A percentile compares a stretch with the other conserved stretches of the same genome.
Evolutionary conservation across 305 asterid species (phyloP).

Genomic region (Solanum chacoense): DNA sequence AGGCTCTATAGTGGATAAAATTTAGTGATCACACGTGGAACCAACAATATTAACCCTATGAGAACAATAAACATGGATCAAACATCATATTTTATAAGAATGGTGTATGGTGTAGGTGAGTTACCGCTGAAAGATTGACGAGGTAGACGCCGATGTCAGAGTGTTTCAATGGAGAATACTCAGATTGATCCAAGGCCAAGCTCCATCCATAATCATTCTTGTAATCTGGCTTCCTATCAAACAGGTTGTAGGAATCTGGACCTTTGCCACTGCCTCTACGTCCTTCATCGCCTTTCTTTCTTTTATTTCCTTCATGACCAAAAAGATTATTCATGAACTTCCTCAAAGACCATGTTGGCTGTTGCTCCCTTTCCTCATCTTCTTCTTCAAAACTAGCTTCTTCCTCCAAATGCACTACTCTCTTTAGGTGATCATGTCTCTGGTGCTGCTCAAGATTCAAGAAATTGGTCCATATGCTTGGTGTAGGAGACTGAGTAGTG

Average conservation of each 20-base stretch:
- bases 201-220: conserved; percentile 66
- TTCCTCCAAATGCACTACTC: conserved; percentile 12
- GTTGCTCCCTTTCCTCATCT: conserved; percentile 4
- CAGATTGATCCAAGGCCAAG: conserved; percentile 43
- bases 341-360: conserved; percentile 43
- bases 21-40: neutral
- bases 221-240: conserved; percentile 42
- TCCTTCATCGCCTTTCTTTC: neutral
- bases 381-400: neutral
- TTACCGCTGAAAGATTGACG: conserved; percentile 70
- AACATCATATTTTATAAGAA: neutral
- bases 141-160: conserved; percentile 47
- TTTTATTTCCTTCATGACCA: conserved; percentile 17
- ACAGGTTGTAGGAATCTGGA: conserved; percentile 56
- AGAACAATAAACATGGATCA: neutral
- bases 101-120: neutral
- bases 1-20: neutral
- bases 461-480: conserved; percentile 46
- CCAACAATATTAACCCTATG: neutral
- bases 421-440: conserved; percentile 37
- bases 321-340: conserved; percentile 30
- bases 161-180: conserved; percentile 46
- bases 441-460: conserved; percentile 27
- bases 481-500: conserved; percentile 16
- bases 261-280: conserved; percentile 13